phyloP scores from a whole-genome alignment of 2,329 filamentous ascomycete species.

The Blumeria hordei region DNA sequence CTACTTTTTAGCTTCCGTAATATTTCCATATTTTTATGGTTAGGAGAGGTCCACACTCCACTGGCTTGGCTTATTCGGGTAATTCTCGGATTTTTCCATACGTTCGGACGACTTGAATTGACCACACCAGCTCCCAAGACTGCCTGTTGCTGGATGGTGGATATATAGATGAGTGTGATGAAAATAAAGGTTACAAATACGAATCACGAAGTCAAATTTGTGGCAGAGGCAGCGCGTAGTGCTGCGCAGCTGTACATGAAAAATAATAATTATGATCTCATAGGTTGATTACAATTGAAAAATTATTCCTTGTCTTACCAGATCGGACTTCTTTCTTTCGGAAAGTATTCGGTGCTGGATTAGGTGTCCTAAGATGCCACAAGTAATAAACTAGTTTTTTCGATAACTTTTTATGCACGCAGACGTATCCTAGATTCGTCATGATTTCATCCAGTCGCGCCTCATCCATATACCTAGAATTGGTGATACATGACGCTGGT shows the following conservation, averaged over 20 bases:
- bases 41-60: background rate
- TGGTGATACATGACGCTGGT: constrained; percentile 65
- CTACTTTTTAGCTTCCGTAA: background rate
- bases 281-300: constrained; percentile 45
- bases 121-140: too few relatives aligned
- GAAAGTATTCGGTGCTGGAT: constrained; percentile 19
- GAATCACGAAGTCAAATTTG: too few relatives aligned
- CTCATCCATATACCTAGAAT: constrained; percentile 75
- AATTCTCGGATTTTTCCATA: too few relatives aligned
- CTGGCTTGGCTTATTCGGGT: too few relatives aligned
- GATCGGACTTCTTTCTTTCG: constrained; percentile 56
- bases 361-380: constrained; percentile 28
- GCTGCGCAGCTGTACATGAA: too few relatives aligned
- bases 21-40: background rate
- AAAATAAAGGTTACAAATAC: too few relatives aligned
- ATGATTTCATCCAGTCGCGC: constrained; percentile 46
- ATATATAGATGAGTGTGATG: too few relatives aligned
- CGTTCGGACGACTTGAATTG: too few relatives aligned
- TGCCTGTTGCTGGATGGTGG: too few relatives aligned
- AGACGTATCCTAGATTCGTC: constrained; percentile 46
- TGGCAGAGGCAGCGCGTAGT: too few relatives aligned
- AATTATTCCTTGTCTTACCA: constrained; percentile 67
- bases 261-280: too few relatives aligned
- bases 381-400: constrained; percentile 73
- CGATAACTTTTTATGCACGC: constrained; percentile 44